These are phyloP conservation scores for Craspedostauros australis DNA, from an alignment of 108 stramenopile species.

Conservation along the genomic window DNA sequence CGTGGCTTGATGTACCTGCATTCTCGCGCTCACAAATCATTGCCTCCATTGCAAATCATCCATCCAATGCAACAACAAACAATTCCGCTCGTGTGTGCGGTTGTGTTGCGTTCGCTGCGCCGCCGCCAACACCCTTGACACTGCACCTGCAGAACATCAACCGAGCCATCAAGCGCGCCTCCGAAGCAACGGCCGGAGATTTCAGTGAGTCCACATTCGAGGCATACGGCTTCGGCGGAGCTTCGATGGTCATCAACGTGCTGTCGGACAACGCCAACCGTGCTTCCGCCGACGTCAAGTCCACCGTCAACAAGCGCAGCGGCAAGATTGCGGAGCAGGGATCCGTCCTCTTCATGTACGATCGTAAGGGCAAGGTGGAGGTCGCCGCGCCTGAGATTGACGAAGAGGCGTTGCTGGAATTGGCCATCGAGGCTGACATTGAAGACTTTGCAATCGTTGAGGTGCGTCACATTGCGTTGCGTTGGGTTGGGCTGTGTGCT, in stretches of 20 bases:
- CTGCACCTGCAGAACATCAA: constrained; percentile 59
- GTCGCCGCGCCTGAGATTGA: constrained; percentile 38
- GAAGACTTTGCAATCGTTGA: constrained; percentile 70
- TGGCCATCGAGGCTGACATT: constrained; percentile 77
- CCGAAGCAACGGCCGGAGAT: constrained; percentile 69
- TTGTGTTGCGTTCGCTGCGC: no score
- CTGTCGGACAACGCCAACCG: constrained; percentile 83
- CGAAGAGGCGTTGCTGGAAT: constrained; percentile 74
- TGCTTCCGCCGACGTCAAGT: constrained; percentile 71
- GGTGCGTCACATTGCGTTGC: constrained; percentile 14
- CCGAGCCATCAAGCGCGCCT: constrained; percentile 82
- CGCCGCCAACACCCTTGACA: no score
- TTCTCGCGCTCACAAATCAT: no score
- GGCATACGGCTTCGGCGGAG: constrained; percentile 69
- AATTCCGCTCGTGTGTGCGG: no score
- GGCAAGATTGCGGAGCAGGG: constrained; percentile 86
- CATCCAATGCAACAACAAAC: no score
- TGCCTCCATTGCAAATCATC: no score
- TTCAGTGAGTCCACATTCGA: constrained; percentile 78
- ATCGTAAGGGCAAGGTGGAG: constrained; percentile 72
- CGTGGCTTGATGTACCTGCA: no score
- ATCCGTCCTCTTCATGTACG: constrained; percentile 84
- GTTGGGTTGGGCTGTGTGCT: no score
- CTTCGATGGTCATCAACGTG: constrained; percentile 66
- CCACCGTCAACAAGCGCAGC: constrained; percentile 56